phyloP scores from a whole-genome alignment of 2,329 filamentous ascomycete genomes.

The Fusarium dlaminii region DNA sequence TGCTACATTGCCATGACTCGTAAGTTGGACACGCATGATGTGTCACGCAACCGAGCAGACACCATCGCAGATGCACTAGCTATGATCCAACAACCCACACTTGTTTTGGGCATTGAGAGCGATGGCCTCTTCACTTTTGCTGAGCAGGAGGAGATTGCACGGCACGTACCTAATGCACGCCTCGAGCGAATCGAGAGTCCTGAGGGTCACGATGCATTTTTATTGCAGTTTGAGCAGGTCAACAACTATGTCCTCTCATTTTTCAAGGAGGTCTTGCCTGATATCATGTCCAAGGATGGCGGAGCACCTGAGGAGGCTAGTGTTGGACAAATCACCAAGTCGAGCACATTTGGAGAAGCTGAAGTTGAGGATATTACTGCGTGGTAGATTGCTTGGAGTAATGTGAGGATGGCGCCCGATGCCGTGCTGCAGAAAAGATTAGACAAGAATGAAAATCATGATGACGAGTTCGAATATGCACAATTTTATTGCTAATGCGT shows the following conservation, averaged over 20 bases:
- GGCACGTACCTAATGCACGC: constrained; percentile 78
- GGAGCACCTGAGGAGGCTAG: constrained; percentile 59
- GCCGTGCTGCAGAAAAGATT: background rate
- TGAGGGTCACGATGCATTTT: constrained; percentile 95
- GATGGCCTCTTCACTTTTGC: constrained; percentile 97
- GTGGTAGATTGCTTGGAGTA: constrained; percentile 67
- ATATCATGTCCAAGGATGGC: constrained; percentile 80
- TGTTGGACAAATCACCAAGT: constrained; percentile 77
- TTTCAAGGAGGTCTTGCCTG: constrained; percentile 81
- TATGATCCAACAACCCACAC: constrained; percentile 85
- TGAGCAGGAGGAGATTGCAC: constrained; percentile 92
- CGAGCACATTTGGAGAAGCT: constrained; percentile 92
- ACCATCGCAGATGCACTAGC: constrained; percentile 79
- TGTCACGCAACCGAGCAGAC: constrained; percentile 79
- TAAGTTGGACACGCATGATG: constrained; percentile 96
- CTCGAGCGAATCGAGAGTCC: constrained; percentile 91
- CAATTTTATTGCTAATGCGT: background rate
- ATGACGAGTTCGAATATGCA: background rate
- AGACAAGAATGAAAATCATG: constrained; percentile 7
- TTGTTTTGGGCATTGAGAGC: constrained; percentile 93
- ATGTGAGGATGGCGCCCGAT: background rate
- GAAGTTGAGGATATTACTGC: constrained; percentile 97
- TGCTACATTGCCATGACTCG: constrained; percentile 99
- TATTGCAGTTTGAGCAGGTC: constrained; percentile 97
- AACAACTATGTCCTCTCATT: constrained; percentile 89